phyloP scores from a whole-genome alignment of 495 filamentous ascomycete genomes.

The Cenococcum geophilum region DNA sequence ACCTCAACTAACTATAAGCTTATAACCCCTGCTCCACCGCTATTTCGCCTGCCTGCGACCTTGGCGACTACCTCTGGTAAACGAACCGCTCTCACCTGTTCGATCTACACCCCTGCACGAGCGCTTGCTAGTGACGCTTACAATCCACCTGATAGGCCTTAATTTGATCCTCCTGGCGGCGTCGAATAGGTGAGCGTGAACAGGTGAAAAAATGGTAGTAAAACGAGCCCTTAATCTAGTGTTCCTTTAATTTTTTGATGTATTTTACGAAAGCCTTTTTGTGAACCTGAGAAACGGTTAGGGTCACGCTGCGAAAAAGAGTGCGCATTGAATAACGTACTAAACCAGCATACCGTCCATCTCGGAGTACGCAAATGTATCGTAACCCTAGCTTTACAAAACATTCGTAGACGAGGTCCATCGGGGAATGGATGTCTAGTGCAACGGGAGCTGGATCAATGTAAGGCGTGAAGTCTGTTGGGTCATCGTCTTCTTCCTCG shows the following conservation, averaged over 20 bases:
- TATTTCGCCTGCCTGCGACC: too few species aligned
- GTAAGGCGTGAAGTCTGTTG: slow-evolving; percentile 79
- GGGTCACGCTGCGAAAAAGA: slow-evolving; percentile 12
- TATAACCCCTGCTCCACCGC: too few species aligned
- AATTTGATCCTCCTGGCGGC: too few species aligned
- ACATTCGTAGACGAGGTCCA: slow-evolving; percentile 94
- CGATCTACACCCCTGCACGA: too few species aligned
- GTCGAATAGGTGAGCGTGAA: too few species aligned
- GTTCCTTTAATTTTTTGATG: slow-evolving; percentile 66
- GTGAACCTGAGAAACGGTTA: slow-evolving; percentile 55
- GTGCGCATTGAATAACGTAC: slow-evolving; percentile 44
- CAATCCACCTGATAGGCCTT: too few species aligned
- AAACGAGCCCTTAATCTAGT: too few species aligned
- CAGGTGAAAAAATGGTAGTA: not conserved
- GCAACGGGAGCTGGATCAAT: slow-evolving; percentile 90
- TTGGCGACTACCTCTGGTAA: too few species aligned
- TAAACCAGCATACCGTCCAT: slow-evolving; percentile 83
- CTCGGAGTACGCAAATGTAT: slow-evolving; percentile 81
- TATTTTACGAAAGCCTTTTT: slow-evolving; percentile 97
- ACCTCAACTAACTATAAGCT: too few species aligned
- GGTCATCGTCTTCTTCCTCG: slow-evolving; percentile 53
- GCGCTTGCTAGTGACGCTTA: too few species aligned
- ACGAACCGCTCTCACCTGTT: too few species aligned
- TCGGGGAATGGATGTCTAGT: slow-evolving; percentile 80
- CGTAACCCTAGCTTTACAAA: slow-evolving; percentile 91